These are phyloP conservation scores for Neonectria ditissima DNA, from an alignment of 2,329 filamentous ascomycete genomes.

Conservation along the genomic window DNA sequence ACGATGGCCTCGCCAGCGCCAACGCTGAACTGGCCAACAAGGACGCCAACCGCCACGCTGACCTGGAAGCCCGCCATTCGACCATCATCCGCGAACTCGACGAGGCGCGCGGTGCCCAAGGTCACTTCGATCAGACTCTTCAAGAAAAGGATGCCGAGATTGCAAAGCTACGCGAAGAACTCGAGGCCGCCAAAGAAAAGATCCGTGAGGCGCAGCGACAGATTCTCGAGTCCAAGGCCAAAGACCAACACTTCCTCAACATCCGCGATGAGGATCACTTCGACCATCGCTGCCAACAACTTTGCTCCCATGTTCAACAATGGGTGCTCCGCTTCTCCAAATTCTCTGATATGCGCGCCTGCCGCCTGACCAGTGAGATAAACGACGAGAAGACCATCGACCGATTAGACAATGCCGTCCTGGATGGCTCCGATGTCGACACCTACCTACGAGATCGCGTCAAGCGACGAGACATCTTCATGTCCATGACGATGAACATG, in stretches of 20 bases:
- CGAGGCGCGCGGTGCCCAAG: slow-evolving; percentile 72
- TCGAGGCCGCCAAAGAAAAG: slow-evolving; percentile 76
- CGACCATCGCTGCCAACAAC: slow-evolving; percentile 90
- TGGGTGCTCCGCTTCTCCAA: slow-evolving; percentile 99
- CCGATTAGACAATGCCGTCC: slow-evolving; percentile 90
- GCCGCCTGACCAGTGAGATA: slow-evolving; percentile 84
- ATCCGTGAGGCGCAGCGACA: slow-evolving; percentile 65
- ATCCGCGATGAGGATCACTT: slow-evolving; percentile 95
- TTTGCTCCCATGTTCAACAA: slow-evolving; percentile 95
- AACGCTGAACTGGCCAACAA: slow-evolving; percentile 82
- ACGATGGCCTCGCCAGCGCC: slow-evolving; percentile 81
- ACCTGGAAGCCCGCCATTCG: slow-evolving; percentile 75
- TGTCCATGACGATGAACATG: slow-evolving; percentile 99
- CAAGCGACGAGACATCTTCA: slow-evolving; percentile 91
- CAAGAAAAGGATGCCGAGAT: slow-evolving; percentile 88
- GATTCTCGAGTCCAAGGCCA: slow-evolving; percentile 69
- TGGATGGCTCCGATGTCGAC: slow-evolving; percentile 95
- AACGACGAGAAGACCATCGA: slow-evolving; percentile 94
- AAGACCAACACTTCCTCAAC: slow-evolving; percentile 79
- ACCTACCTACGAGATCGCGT: slow-evolving; percentile 88
- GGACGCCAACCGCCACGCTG: slow-evolving; percentile 77
- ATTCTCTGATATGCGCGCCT: slow-evolving; percentile 92
- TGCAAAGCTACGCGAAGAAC: slow-evolving; percentile 78
- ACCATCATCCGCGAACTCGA: slow-evolving; percentile 77
- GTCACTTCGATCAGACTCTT: slow-evolving; percentile 73